phyloP scores from a whole-genome alignment of 2,329 filamentous ascomycete genomes.

The Neodidymelliopsis sp. region DNA sequence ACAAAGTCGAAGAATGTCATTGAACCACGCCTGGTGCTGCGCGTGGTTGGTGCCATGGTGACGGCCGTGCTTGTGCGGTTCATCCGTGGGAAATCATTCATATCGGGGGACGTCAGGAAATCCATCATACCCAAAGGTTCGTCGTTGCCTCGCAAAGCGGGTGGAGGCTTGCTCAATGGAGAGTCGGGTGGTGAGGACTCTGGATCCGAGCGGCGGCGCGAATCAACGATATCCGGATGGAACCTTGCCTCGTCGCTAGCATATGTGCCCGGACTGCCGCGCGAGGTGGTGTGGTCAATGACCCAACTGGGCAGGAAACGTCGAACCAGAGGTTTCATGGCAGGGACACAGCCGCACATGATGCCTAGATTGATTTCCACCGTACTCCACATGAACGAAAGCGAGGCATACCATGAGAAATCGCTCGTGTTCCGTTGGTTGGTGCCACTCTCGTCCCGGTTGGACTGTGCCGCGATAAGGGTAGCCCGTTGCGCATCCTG shows the following conservation, averaged over 20 bases:
- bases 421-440: conserved; percentile 55
- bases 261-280: conserved; percentile 36
- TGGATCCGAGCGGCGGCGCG: conserved; percentile 28
- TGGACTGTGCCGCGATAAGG: conserved; percentile 51
- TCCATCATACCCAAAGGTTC: conserved; percentile 58
- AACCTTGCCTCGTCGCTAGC: conserved; percentile 40
- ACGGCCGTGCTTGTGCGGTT: conserved; percentile 47
- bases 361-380: conserved; percentile 92
- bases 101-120: conserved; percentile 61
- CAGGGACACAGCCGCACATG: conserved; percentile 90
- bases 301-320: conserved; percentile 65
- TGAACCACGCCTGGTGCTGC: conserved; percentile 30
- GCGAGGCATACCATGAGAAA: conserved; percentile 75
- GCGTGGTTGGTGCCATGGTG: conserved; percentile 34
- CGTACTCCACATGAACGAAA: conserved; percentile 92
- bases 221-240: conserved; percentile 33
- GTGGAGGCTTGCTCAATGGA: conserved; percentile 34
- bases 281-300: conserved; percentile 53
- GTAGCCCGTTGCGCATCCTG: conserved; percentile 70
- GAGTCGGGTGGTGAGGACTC: conserved; percentile 31
- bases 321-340: conserved; percentile 83
- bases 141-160: conserved; percentile 29
- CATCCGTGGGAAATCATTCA: conserved; percentile 44
- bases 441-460: conserved; percentile 31
- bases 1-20: conserved; percentile 78